A percentile compares a stretch with the other conserved stretches of the same genome.
Conservation (phyloP, 2,329 filamentous ascomycete species). For the Berkeleyomyces basicola region DNA sequence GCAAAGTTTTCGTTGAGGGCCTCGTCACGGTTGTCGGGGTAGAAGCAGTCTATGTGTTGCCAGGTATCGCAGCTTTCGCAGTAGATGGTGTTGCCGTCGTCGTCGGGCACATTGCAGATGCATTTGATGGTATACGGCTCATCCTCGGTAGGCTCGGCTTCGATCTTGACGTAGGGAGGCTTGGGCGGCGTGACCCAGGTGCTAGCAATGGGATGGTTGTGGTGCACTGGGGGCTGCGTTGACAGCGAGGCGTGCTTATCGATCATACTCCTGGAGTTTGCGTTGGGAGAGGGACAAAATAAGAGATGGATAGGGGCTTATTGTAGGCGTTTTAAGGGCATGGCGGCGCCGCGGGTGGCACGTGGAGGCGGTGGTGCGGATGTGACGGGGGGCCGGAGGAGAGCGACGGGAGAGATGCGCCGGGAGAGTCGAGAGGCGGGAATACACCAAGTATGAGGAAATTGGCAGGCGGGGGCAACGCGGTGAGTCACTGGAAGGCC, state of each 20-base stretch:
- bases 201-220: slow-evolving; percentile 30
- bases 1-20: slow-evolving; percentile 54
- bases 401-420: neutral
- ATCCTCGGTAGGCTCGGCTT: slow-evolving; percentile 33
- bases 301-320: slow-evolving; percentile 27
- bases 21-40: slow-evolving; percentile 55
- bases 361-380: neutral
- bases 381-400: neutral
- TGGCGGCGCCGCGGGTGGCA: slow-evolving; percentile 33
- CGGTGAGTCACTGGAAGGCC: neutral
- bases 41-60: slow-evolving; percentile 98
- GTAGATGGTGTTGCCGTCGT: slow-evolving; percentile 94
- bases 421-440: neutral
- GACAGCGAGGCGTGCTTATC: slow-evolving; percentile 37
- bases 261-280: slow-evolving; percentile 41
- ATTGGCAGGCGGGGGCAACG: neutral
- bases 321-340: slow-evolving; percentile 37
- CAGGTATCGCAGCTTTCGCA: slow-evolving; percentile 93
- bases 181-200: slow-evolving; percentile 22
- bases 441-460: no score
- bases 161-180: slow-evolving; percentile 20
- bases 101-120: slow-evolving; percentile 83
- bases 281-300: slow-evolving; percentile 16
- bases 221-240: slow-evolving; percentile 39
- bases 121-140: slow-evolving; percentile 94